Evolutionary conservation across 805 yeast species (phyloP), one percentile per base, ranked within the genome.

Genomic region (Metschnikowia similis): DNA sequence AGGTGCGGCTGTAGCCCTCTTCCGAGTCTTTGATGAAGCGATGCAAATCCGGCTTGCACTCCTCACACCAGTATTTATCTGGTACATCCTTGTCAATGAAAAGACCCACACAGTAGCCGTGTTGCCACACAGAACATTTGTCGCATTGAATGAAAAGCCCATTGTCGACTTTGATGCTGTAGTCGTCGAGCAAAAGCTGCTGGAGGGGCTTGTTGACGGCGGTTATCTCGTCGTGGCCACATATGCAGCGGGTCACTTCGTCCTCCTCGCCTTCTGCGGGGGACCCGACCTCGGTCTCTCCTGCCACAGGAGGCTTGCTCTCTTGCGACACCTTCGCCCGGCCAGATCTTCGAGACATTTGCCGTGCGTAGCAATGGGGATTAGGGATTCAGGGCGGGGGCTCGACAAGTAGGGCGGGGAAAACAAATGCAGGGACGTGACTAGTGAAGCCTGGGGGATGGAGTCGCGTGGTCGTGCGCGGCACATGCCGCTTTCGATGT

Each of bases 51-150:
- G 97, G 97, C 55, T 84, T 81, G 71, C 99, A 92, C 56, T 71
- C 68, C 65, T 92, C 99, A 74, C 99, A 92, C 88, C 91, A 89
- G 67, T 94, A 92, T 66, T 88, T 88, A 50, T 92, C 97, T 3
- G 97, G 97, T 1, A 89, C 88, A 45, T 81, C 84, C 11, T 80
- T 82, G 53, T 84, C 89, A 45, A 81, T 82, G 48, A 75, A 75
- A 50, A 92, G 82, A 0, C 97, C 96, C 35, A 92, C 97, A 72
- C 99, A 92, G 69, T 76, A 89, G 1, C 97, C 98, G 66, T 92
- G 99, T 67, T 92, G 99, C 99, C 99, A 92, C 7, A 86, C 96
- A 16, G 88, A 83, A 70, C 99, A 92, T 54, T 79, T 77, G 61
- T 94, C 99, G 75, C 95, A 87, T 61, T 87, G 94, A 56, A 87